Base-by-base conservation (phyloP, 192 early-diverging fungal species). In the Pilobolus umbonatus region DNA sequence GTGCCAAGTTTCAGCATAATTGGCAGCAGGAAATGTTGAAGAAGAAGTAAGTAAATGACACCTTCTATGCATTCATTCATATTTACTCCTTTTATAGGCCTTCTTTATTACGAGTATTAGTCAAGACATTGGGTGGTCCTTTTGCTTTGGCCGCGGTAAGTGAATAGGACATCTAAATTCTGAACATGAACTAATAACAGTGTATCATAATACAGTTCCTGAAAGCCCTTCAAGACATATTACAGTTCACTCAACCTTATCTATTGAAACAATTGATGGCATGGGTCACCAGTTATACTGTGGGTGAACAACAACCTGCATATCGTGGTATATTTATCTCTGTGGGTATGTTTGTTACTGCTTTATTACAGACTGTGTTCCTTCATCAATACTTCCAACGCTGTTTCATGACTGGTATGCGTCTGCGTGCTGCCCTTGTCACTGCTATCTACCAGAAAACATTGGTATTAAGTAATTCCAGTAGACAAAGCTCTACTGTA, bases 351-450 rank as follows among this genome's bases (percentile, higher is more conserved):
- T 78, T 95, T 35, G 11, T 77, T 15, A 79, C 84, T 42, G 88
- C 87, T 60, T 31, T 90, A 9, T 64, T 75, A 2, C 90, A 95
- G 69, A 90, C 94, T 2, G 67, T 86, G 38, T 72, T 93, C 10
- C 75, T 94, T 29, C 92, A 95, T 62, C 93, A 94, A 60, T 92
- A 94, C 72, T 91, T 93, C 74, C 90, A 94, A 55, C 66, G 82
- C 48, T 91, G 89, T 62, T 82, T 90, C 62, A 74, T 79, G 22
- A 85, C 82, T 4, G 87, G 88, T 32, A 87, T 90, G 83, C 82
- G 82, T 43, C 68, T 84, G 24, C 84, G 85, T 50, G 80, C 89
- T 8, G 89, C 86, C 22, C 64, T 92, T 24, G 83, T 88, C 30
- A 82, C 91, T 0, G 84, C 89, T 26, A 87, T 98, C 26, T 98